Base-by-base conservation (phyloP, 148 eudicot genomes). In the Gaultheria prostrata region DNA sequence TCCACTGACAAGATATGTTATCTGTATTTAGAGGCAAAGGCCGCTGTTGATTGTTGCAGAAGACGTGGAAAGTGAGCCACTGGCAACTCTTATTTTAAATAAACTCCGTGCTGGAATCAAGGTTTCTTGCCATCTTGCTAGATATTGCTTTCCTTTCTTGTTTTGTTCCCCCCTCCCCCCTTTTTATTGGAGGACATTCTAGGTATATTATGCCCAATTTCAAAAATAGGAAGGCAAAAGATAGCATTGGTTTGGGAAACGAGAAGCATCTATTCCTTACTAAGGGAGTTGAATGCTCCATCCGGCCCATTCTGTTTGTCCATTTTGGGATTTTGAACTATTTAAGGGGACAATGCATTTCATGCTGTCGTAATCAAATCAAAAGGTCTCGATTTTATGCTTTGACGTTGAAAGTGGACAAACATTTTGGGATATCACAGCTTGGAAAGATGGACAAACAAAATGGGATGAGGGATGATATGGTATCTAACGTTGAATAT, bases 31-130 rank as follows among this genome's bases (percentile, higher is more conserved):
- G 98, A 93, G 84, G 46, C 96, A 93, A 85, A 89, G 91, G 76
- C 93, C 94, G 14, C 84, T 93, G 56, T 71, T 93, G 74, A 93
- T 93, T 57, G 92, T 93, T 33, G 86, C 94, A 12, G 96, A 93
- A 83, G 96, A 93, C 82, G 85, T 93, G 53, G 96, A 93, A 59
- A 93, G 96, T 86, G 94, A 93, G 61, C 93, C 93, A 35, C 79
- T 93, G 77, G 96, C 96, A 45, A 93, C 94, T 54, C 93, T 94
- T 74, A 95, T 97, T 80, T 83, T 97, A 84, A 97, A 97, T 79
- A 97, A 97, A 86, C 93, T 97, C 82, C 94, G 98, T 72, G 97
- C 98, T 77, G 99, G 98, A 57, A 88, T 94, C n/a, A 95, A 97
- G 98, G 99, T 95, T 51, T 80, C 46, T 18, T 21, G 45, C 49